Base-by-base conservation (phyloP, 2,329 filamentous ascomycete species). In the Hypoxylon sp. region DNA sequence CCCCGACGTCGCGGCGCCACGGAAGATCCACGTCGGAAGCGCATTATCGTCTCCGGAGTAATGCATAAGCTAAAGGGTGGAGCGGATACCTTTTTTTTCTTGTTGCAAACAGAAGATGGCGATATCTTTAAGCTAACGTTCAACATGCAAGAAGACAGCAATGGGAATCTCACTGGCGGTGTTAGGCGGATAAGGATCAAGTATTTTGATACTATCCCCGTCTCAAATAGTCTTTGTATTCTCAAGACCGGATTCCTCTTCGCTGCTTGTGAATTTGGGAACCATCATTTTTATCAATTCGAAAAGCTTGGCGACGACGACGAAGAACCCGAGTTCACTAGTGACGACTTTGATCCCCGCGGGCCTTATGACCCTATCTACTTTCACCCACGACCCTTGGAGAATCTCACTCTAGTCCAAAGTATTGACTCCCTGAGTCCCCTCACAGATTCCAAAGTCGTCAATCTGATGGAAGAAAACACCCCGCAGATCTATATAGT, bases 41-140 rank as follows among this genome's bases (percentile, higher is more conserved):
- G 96, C 32, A 90, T 85, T 34, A 96, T 99, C 65, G 90, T 95
- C 1, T 88, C 93, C 2, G 96, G 96, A 55, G 94, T 97, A 14
- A 95, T 98, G 90, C 96, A 99, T 82, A 97, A 97, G 79, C 90
- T 98, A 78, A 95, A 96, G 75, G 89, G 89, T 66, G 90, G 85
- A 65, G 86, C 85, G 5, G 94, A 93, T 28, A 94, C 94, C 1
- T 99, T 99, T 82, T 99, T 99, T 84, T 97, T 98, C 78, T 87
- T 99, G 2, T 83, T 99, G 0, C 96, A 99, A 78, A 94, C 93
- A 0, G 96, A 99, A 63, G 97, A 99, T 78, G 96, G 96, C 14
- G 97, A 99, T 79, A 84, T 99, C 6, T 98, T 99, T 86, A 98
- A 98, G 79, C 87, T 98, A 52, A 98, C 91, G 0, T 90, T 99